These are phyloP conservation scores for Neonectria sp. DNA, from an alignment of 2,329 filamentous ascomycete species.

Conservation along the genomic window DNA sequence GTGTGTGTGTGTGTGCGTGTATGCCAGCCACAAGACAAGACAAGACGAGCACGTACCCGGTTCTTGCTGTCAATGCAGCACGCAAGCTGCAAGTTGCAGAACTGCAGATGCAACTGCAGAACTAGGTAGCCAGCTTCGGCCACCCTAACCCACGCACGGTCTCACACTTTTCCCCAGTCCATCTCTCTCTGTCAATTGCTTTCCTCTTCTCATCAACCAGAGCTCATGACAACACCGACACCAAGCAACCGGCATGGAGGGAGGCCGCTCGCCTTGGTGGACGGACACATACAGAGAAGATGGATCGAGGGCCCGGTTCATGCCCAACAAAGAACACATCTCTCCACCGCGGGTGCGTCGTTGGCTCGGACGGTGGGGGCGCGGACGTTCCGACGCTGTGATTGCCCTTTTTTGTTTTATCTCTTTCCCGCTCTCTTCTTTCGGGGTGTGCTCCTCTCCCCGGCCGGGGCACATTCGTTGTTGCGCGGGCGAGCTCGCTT, in stretches of 20 bases:
- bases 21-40: too few species aligned
- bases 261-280: neutral
- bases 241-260: neutral
- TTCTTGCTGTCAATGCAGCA: constrained; percentile 20
- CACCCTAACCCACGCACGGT: neutral
- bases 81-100: constrained; percentile 9
- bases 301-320: neutral
- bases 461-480: neutral
- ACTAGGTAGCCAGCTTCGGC: neutral
- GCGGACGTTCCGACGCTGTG: constrained; percentile 1
- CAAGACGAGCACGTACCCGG: constrained; percentile 5
- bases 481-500: neutral
- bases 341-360: neutral
- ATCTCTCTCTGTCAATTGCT: neutral
- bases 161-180: neutral
- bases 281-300: neutral
- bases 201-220: neutral
- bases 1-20: neutral
- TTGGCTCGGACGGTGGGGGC: constrained; percentile 1
- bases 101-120: neutral
- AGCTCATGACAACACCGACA: neutral
- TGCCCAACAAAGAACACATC: neutral
- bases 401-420: neutral
- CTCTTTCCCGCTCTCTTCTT: neutral
- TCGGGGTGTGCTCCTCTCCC: neutral